Evolutionary conservation across 441 rosid genomes (phyloP).

Genomic region (Omphalea diandra): DNA sequence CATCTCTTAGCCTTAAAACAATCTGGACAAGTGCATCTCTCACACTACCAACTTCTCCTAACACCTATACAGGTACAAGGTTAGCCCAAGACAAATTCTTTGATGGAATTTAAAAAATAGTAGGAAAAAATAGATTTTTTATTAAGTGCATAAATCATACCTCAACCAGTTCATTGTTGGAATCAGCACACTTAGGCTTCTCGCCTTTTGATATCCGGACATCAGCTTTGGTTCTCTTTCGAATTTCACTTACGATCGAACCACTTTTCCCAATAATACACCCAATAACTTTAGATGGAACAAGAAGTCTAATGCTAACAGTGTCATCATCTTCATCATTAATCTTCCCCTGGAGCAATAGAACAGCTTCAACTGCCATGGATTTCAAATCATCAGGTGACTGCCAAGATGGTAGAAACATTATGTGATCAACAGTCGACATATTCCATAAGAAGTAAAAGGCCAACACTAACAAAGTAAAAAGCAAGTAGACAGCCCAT

Average conservation of each 20-base stretch:
- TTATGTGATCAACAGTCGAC: not conserved
- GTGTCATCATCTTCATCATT: constrained; percentile 72
- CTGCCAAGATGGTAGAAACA: constrained; percentile 34
- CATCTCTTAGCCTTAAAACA: constrained; percentile 87
- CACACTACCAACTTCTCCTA: constrained; percentile 68
- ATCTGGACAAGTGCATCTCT: constrained; percentile 95
- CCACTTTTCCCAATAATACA: constrained; percentile 96
- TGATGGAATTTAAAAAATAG: not conserved
- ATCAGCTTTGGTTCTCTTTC: constrained; percentile 79
- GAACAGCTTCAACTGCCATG: constrained; percentile 90
- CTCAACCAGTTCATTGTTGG: constrained; percentile 85
- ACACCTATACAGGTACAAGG: constrained; percentile 43
- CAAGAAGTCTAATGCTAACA: constrained; percentile 62
- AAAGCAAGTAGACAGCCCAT: not conserved
- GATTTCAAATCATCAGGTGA: constrained; percentile 92
- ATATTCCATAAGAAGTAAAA: constrained; percentile 3
- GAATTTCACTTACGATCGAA: constrained; percentile 81
- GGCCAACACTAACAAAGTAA: not conserved
- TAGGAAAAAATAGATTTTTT: not conserved
- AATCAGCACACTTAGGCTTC: constrained; percentile 69
- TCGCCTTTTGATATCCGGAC: constrained; percentile 74
- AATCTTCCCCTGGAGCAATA: constrained; percentile 84
- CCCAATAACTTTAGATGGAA: constrained; percentile 88
- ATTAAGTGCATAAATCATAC: constrained; percentile 32
- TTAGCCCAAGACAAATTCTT: constrained; percentile 7